Conservation (phyloP, 192 early-diverging fungal genomes). For the Coemansia sp. region DNA sequence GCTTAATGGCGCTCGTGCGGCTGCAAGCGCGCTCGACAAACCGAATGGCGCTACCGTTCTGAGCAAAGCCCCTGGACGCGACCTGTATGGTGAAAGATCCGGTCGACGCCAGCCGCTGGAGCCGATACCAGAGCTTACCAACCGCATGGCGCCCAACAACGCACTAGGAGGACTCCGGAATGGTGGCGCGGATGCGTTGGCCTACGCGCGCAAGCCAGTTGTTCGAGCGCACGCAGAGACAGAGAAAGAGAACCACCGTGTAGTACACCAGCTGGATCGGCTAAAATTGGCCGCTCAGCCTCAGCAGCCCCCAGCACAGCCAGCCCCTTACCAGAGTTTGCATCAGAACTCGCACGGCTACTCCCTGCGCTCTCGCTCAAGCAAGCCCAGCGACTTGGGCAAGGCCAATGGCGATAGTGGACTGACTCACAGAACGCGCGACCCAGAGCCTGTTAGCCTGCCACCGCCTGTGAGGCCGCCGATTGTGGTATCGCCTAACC, state of each 20-base stretch:
- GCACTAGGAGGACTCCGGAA: not conserved
- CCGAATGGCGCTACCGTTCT: not conserved
- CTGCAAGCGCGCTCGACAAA: not conserved
- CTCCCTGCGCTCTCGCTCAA: slow-evolving; percentile 24
- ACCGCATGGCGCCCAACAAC: not conserved
- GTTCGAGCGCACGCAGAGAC: slow-evolving; percentile 6
- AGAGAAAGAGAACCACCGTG: slow-evolving; percentile 32
- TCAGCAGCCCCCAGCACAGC: not conserved
- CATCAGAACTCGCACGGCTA: slow-evolving; percentile 18
- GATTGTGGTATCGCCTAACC: not conserved
- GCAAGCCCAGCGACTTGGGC: not conserved
- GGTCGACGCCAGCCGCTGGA: slow-evolving; percentile 25
- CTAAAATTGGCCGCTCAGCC: not conserved
- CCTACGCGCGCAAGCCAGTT: slow-evolving; percentile 4
- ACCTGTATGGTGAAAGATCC: not conserved
- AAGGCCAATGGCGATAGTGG: not conserved
- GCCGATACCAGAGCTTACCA: slow-evolving; percentile 22
- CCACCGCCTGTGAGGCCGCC: not conserved
- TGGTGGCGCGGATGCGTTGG: not conserved
- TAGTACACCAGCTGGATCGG: slow-evolving; percentile 6
- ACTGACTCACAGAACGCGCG: not conserved
- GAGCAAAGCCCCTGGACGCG: not conserved
- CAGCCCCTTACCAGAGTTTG: not conserved
- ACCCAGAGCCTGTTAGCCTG: not conserved
- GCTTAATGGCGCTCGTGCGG: not conserved